A percentile compares a stretch with the other conserved stretches of the same genome.
These are phyloP conservation scores for Aspergillus fischeri DNA, from an alignment of 2,329 filamentous ascomycete genomes.

Conservation along the genomic window DNA sequence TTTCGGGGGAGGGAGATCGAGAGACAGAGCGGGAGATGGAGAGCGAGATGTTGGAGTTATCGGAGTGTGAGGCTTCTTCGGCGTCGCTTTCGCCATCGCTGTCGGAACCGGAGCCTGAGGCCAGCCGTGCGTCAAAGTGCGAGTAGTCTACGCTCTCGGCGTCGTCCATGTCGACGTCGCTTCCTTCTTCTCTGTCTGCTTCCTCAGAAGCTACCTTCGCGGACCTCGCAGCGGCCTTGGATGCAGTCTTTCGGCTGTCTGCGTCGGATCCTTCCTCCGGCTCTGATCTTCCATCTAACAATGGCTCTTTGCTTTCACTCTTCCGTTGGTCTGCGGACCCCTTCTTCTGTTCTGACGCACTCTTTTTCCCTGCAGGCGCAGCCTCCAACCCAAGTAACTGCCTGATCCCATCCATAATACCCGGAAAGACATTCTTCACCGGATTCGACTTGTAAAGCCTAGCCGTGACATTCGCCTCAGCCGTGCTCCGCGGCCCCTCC, in stretches of 20 bases:
- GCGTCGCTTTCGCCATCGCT: conserved; percentile 10
- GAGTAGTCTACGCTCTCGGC: conserved; percentile 26
- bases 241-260: neutral
- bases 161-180: conserved; percentile 17
- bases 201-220: neutral
- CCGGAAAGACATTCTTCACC: conserved; percentile 52
- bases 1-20: conserved; percentile 30
- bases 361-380: conserved; percentile 13
- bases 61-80: neutral
- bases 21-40: conserved; percentile 26
- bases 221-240: neutral
- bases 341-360: conserved; percentile 9
- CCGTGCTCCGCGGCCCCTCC: conserved; percentile 40
- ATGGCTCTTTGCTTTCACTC: neutral
- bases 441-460: conserved; percentile 58
- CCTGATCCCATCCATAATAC: conserved; percentile 41
- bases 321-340: neutral
- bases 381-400: conserved; percentile 35
- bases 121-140: conserved; percentile 34
- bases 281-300: neutral
- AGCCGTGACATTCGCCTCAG: conserved; percentile 55
- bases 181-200: neutral
- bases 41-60: conserved; percentile 6
- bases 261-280: neutral
- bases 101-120: conserved; percentile 21